Conservation (phyloP, 2,329 filamentous ascomycete genomes). For the Penicillium sp. region DNA sequence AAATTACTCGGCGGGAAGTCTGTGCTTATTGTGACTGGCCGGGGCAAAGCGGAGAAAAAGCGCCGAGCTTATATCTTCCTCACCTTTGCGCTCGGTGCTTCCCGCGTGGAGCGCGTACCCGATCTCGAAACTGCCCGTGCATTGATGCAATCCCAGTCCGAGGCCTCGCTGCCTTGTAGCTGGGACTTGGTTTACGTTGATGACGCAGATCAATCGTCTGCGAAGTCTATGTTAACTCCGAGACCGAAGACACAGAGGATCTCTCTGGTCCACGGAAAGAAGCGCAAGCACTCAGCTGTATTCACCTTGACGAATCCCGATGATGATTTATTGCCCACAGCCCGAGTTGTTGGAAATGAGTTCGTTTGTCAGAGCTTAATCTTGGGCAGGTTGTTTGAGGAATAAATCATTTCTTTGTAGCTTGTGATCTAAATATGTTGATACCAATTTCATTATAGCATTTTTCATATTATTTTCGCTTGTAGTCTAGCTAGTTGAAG, state of each 20-base stretch:
- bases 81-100: conserved; percentile 73
- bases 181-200: conserved; percentile 84
- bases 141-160: conserved; percentile 55
- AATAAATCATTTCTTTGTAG: conserved; percentile 29
- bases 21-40: conserved; percentile 71
- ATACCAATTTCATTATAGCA: conserved; percentile 18
- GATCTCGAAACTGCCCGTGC: conserved; percentile 66
- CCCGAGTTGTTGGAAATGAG: conserved; percentile 77
- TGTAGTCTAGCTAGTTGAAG: not conserved
- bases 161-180: conserved; percentile 34
- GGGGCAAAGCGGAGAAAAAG: conserved; percentile 62
- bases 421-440: conserved; percentile 1
- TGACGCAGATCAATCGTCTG: conserved; percentile 58
- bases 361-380: conserved; percentile 92
- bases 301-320: conserved; percentile 24
- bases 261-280: conserved; percentile 33
- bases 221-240: conserved; percentile 46
- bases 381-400: conserved; percentile 72
- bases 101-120: conserved; percentile 62
- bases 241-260: conserved; percentile 21
- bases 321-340: conserved; percentile 43
- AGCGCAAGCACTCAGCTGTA: conserved; percentile 42
- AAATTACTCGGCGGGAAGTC: conserved; percentile 64
- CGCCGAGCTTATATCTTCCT: conserved; percentile 77
- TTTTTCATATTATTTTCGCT: not conserved